These are phyloP conservation scores for Nephelium lappaceum DNA, from an alignment of 345 rosid species.

Conservation along the genomic window DNA sequence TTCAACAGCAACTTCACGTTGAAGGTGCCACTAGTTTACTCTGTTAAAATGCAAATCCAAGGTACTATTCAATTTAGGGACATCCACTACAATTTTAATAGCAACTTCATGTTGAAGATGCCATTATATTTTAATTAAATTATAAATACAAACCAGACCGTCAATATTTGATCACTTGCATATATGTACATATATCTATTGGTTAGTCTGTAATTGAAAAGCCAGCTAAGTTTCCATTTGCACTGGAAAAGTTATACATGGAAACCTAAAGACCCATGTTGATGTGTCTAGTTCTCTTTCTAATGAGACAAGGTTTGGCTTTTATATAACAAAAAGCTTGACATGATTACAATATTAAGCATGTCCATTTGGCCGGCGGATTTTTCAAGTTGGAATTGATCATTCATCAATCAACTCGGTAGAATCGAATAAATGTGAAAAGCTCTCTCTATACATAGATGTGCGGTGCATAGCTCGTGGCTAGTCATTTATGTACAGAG, in stretches of 20 bases:
- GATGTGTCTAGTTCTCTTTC: slow-evolving; percentile 16
- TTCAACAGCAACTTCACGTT: too few relatives aligned
- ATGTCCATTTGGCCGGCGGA: not conserved
- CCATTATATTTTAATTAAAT: too few relatives aligned
- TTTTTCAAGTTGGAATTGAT: too few relatives aligned
- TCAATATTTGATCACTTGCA: too few relatives aligned
- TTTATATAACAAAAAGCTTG: slow-evolving; percentile 28
- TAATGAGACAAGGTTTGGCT: slow-evolving; percentile 50
- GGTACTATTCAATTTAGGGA: too few relatives aligned
- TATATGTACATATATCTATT: too few relatives aligned
- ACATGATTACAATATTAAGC: not conserved
- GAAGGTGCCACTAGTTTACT: too few relatives aligned
- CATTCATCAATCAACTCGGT: not conserved
- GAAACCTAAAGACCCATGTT: slow-evolving; percentile 32
- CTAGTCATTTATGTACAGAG: not conserved
- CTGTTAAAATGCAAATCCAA: too few relatives aligned
- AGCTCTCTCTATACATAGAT: not conserved
- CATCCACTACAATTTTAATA: too few relatives aligned
- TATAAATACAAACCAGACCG: too few relatives aligned
- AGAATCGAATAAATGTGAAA: not conserved
- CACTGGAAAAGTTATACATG: slow-evolving; percentile 9
- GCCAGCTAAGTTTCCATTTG: not conserved
- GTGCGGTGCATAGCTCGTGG: not conserved
- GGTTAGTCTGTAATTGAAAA: not conserved
- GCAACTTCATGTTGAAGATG: too few relatives aligned